Evolutionary conservation across 306 rosid species (phyloP).

Genomic region (Corylus avellana): DNA sequence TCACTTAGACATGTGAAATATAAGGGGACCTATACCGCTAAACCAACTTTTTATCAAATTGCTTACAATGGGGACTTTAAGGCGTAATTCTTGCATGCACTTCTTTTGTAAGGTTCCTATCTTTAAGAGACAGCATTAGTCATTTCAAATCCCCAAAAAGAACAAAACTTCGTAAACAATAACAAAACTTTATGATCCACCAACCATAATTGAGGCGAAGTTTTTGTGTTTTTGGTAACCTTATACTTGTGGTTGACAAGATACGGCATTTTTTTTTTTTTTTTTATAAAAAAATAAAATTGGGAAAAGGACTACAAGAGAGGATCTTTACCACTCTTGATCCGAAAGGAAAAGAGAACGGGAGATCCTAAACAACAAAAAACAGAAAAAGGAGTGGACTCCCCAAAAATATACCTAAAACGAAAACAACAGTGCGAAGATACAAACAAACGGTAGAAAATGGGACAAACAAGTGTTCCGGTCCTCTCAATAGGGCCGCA

Average conservation of each 20-base stretch:
- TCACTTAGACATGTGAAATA: no score
- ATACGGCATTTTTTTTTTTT: not conserved
- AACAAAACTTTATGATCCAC: conserved; percentile 38
- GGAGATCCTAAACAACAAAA: no score
- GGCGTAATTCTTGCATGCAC: conserved; percentile 17
- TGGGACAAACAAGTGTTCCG: no score
- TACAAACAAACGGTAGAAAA: no score
- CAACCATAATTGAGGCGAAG: conserved; percentile 48
- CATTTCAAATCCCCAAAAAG: not conserved
- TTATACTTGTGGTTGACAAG: not conserved
- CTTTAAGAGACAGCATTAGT: conserved; percentile 41
- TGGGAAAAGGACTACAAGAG: no score
- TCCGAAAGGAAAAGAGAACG: no score
- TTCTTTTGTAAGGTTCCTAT: conserved; percentile 20
- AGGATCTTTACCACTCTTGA: no score
- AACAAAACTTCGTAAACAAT: conserved; percentile 32
- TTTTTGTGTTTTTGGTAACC: conserved; percentile 19
- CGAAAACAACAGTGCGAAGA: no score
- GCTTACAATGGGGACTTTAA: conserved; percentile 20
- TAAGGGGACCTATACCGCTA: not conserved
- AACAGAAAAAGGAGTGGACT: no score
- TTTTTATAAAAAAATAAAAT: no score
- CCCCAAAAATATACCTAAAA: no score
- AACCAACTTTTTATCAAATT: conserved; percentile 7
- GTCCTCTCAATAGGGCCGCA: no score